Evolutionary conservation across 371 early-diverging fungal species (phyloP).

Genomic region (Apophysomyces trapeziformis): DNA sequence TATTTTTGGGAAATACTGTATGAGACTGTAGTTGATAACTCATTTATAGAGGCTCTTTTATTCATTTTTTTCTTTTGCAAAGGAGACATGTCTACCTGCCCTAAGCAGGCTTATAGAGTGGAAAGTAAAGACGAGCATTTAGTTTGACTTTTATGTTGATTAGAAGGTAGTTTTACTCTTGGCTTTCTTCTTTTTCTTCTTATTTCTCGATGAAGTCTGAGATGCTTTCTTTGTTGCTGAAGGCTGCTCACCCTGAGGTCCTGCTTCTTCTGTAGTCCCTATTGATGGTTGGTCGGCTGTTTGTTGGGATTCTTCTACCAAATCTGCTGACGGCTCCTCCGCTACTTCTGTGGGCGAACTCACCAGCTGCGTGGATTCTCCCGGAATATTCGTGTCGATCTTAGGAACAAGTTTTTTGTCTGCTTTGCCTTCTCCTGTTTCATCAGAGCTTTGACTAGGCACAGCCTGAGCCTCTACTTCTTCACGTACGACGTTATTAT

Average conservation of each 20-base stretch:
- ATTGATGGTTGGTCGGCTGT: too few relatives aligned
- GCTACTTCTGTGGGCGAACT: conserved; percentile 19
- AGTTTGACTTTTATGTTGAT: neutral
- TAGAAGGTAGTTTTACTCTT: conserved; percentile 17
- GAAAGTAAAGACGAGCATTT: too few relatives aligned
- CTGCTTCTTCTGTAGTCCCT: neutral
- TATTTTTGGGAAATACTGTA: too few relatives aligned
- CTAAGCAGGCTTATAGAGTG: too few relatives aligned
- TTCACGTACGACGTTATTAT: neutral
- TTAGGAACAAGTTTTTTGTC: neutral
- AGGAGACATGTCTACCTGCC: too few relatives aligned
- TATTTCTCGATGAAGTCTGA: conserved; percentile 10
- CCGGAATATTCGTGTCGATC: neutral
- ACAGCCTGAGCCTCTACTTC: neutral
- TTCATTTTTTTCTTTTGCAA: too few relatives aligned
- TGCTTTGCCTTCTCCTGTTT: neutral
- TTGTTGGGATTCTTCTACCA: too few relatives aligned
- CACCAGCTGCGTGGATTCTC: conserved; percentile 4
- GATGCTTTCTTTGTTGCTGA: neutral
- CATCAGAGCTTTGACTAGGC: neutral
- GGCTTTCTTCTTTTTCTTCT: conserved; percentile 17
- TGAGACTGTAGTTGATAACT: too few relatives aligned
- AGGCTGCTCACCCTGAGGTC: neutral
- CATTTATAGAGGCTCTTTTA: too few relatives aligned
- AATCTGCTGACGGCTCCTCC: neutral